These are phyloP conservation scores for Hyphopichia homilentoma DNA, from an alignment of 805 yeast genomes.

Conservation along the genomic window DNA sequence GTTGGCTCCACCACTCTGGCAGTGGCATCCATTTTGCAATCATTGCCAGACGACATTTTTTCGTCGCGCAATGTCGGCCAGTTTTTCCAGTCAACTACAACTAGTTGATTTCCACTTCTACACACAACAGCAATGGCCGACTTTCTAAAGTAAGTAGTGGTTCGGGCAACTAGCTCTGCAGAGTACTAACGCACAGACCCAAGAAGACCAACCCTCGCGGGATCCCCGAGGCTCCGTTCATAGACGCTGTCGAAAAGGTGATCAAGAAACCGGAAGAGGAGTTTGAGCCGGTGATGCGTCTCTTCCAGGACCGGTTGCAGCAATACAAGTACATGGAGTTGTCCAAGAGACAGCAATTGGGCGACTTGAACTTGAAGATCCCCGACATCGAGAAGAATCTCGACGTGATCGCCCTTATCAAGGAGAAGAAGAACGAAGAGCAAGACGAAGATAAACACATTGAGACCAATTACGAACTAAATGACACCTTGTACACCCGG, in stretches of 20 bases:
- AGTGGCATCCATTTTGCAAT: too few species aligned
- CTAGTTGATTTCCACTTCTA: too few species aligned
- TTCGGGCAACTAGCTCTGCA: background rate
- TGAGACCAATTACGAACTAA: slow-evolving; percentile 82
- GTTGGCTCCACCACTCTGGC: too few species aligned
- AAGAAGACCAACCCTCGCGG: slow-evolving; percentile 82
- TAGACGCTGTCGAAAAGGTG: slow-evolving; percentile 75
- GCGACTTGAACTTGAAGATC: slow-evolving; percentile 61
- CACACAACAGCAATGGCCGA: slow-evolving; percentile 29
- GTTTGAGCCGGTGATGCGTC: slow-evolving; percentile 62
- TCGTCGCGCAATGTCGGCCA: too few species aligned
- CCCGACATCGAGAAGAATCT: slow-evolving; percentile 93
- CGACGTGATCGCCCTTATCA: slow-evolving; percentile 62
- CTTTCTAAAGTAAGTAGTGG: slow-evolving; percentile 24
- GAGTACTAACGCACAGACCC: slow-evolving; percentile 32
- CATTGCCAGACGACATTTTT: too few species aligned
- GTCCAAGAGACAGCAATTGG: slow-evolving; percentile 46
- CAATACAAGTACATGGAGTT: slow-evolving; percentile 87
- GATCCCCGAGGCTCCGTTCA: slow-evolving; percentile 93
- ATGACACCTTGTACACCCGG: slow-evolving; percentile 85
- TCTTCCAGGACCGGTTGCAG: slow-evolving; percentile 83
- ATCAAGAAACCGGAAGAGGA: slow-evolving; percentile 61
- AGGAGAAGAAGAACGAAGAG: slow-evolving; percentile 40
- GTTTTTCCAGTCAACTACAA: too few species aligned
- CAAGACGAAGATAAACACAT: slow-evolving; percentile 24